phyloP scores from a whole-genome alignment of 2,329 filamentous ascomycete species.

The Ceratocystis cubensis region DNA sequence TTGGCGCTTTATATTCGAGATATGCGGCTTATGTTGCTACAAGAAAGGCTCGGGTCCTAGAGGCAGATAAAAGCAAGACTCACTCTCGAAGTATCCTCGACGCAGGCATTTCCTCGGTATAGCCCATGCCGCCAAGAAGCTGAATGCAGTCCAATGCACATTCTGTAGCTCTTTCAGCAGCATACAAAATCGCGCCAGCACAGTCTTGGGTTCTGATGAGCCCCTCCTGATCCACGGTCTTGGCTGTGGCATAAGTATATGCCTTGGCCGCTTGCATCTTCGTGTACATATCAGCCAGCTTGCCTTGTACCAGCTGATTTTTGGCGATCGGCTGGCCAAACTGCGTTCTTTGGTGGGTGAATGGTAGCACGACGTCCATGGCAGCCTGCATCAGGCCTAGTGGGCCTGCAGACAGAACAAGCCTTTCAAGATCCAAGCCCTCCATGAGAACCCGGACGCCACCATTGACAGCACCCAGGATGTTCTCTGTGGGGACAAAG shows the following conservation, averaged over 20 bases:
- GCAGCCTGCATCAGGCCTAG: conserved; percentile 89
- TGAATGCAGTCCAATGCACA: conserved; percentile 80
- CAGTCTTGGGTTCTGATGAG: conserved; percentile 77
- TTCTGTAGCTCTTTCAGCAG: conserved; percentile 81
- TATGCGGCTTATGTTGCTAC: no score
- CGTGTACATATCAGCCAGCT: conserved; percentile 94
- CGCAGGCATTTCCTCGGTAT: conserved; percentile 87
- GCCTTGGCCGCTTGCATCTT: conserved; percentile 73
- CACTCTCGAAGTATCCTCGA: conserved; percentile 66
- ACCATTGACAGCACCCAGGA: conserved; percentile 66
- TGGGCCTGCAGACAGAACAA: conserved; percentile 83
- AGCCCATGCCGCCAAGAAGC: conserved; percentile 87
- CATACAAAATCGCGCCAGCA: conserved; percentile 85
- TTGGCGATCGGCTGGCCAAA: conserved; percentile 78
- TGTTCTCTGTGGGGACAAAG: conserved; percentile 71
- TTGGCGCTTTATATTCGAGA: no score
- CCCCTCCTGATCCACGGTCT: conserved; percentile 63
- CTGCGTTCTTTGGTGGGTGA: conserved; percentile 77
- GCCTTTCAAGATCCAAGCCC: conserved; percentile 81
- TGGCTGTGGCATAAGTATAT: conserved; percentile 78
- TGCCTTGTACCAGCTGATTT: conserved; percentile 87
- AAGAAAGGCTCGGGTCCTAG: not conserved
- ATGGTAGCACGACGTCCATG: conserved; percentile 67
- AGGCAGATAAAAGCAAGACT: conserved; percentile 27
- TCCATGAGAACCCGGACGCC: conserved; percentile 93